Evolutionary conservation across 257 asterid species (phyloP).

Genomic region (Lavandula angustifolia): DNA sequence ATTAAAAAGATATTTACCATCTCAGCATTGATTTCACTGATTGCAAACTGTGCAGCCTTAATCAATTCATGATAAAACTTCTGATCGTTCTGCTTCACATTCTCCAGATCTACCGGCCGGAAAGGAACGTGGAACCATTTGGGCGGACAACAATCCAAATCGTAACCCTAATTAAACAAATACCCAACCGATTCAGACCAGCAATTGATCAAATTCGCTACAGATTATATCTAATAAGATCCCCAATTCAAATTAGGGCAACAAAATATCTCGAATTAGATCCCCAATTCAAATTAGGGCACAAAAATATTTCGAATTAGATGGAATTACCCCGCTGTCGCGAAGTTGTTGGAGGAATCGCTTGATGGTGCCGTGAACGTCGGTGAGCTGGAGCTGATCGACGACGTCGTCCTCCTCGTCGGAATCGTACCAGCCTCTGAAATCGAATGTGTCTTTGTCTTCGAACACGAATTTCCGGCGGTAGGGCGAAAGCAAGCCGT

Average conservation of each 20-base stretch:
- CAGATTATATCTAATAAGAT: too few species aligned
- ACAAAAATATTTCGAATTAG: too few species aligned
- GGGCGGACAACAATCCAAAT: slow-evolving; percentile 19
- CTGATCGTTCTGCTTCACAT: neutral
- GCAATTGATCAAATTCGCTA: neutral
- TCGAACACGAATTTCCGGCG: slow-evolving; percentile 12
- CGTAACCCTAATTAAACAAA: neutral
- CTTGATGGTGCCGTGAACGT: slow-evolving; percentile 21
- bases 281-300: too few species aligned
- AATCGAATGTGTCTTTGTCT: slow-evolving; percentile 22
- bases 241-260: too few species aligned
- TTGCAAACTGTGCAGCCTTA: slow-evolving; percentile 8
- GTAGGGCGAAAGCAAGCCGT: slow-evolving; percentile 24
- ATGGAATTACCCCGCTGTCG: slow-evolving; percentile 11
- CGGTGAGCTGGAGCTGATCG: neutral
- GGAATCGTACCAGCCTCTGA: slow-evolving; percentile 14
- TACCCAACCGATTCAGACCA: neutral
- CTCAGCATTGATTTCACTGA: slow-evolving; percentile 9
- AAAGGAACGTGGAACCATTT: slow-evolving; percentile 24
- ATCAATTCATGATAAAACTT: neutral
- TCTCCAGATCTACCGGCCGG: neutral
- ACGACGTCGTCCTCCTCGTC: slow-evolving; percentile 3
- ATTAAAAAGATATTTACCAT: neutral
- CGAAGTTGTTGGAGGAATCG: slow-evolving; percentile 24
- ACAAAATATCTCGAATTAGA: too few species aligned